Conservation (phyloP, 805 yeast species). For the Hanseniaspora clermontiae region DNA sequence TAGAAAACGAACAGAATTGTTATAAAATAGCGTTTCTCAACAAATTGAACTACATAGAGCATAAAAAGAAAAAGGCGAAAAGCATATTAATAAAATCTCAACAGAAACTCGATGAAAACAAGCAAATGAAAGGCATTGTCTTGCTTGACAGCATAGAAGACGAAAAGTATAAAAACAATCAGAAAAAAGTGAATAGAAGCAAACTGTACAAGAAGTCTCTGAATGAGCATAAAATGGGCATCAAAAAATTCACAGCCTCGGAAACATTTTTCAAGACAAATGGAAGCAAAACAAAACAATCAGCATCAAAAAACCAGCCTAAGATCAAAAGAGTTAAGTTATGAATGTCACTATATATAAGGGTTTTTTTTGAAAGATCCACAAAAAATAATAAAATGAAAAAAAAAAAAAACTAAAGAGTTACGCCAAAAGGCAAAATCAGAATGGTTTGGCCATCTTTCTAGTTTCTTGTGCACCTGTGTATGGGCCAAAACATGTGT, state of each 20-base stretch:
- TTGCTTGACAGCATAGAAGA: constrained; percentile 17
- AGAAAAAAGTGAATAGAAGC: constrained; percentile 28
- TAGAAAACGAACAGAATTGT: neutral
- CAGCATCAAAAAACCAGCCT: constrained; percentile 23
- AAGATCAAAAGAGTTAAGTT: constrained; percentile 26
- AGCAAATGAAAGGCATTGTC: constrained; percentile 1
- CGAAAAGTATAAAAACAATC: constrained; percentile 21
- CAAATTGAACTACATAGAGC: neutral
- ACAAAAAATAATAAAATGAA: too few relatives aligned
- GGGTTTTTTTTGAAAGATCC: constrained; percentile 3
- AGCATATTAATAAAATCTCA: neutral
- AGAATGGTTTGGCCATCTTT: constrained; percentile 85
- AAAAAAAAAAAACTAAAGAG: too few relatives aligned
- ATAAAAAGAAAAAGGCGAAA: neutral
- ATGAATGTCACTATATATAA: constrained; percentile 40
- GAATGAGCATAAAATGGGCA: constrained; percentile 20
- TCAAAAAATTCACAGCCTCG: constrained; percentile 4
- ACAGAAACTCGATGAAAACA: neutral
- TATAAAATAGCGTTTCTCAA: neutral
- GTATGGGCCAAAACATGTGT: constrained; percentile 69
- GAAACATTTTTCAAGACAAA: constrained; percentile 26
- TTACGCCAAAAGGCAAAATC: too few relatives aligned
- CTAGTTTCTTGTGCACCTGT: constrained; percentile 67
- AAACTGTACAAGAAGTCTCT: constrained; percentile 26
- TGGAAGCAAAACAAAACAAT: constrained; percentile 27